Conservation (phyloP, 805 yeast species). For the Debaryomyces tyrocola region DNA sequence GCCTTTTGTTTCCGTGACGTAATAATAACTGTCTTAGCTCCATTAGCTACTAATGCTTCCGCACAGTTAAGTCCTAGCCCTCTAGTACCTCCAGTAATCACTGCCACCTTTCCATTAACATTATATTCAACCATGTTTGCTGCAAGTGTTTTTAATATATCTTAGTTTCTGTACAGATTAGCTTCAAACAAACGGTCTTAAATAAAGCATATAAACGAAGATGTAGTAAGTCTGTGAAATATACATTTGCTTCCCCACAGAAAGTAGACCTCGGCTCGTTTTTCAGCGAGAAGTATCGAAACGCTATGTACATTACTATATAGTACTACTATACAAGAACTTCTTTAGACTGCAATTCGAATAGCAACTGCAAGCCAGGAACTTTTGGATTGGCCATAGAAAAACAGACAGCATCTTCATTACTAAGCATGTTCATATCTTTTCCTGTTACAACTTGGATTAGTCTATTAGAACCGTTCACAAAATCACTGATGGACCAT, state of each 20-base stretch:
- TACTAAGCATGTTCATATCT: conserved; percentile 44
- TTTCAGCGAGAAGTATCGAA: background rate
- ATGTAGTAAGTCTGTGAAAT: background rate
- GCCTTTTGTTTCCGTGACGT: conserved; percentile 65
- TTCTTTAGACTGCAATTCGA: conserved; percentile 20
- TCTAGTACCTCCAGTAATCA: conserved; percentile 73
- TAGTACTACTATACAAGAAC: background rate
- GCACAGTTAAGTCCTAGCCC: conserved; percentile 74
- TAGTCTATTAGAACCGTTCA: conserved; percentile 46
- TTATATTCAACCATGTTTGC: conserved; percentile 42
- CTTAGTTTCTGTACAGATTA: background rate
- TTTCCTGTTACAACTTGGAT: conserved; percentile 73
- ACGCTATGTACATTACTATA: background rate
- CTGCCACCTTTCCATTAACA: conserved; percentile 63
- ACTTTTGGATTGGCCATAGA: conserved; percentile 66
- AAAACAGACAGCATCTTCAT: conserved; percentile 21
- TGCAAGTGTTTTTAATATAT: background rate
- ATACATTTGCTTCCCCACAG: conserved; percentile 2
- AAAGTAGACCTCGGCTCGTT: background rate
- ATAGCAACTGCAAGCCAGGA: conserved; percentile 60
- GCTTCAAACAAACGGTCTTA: background rate
- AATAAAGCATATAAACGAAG: background rate
- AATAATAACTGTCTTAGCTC: conserved; percentile 61
- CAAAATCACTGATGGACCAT: conserved; percentile 53
- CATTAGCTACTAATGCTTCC: conserved; percentile 59